Conservation (phyloP, 176 grass and related monocot genomes). For the Olyra latifolia region DNA sequence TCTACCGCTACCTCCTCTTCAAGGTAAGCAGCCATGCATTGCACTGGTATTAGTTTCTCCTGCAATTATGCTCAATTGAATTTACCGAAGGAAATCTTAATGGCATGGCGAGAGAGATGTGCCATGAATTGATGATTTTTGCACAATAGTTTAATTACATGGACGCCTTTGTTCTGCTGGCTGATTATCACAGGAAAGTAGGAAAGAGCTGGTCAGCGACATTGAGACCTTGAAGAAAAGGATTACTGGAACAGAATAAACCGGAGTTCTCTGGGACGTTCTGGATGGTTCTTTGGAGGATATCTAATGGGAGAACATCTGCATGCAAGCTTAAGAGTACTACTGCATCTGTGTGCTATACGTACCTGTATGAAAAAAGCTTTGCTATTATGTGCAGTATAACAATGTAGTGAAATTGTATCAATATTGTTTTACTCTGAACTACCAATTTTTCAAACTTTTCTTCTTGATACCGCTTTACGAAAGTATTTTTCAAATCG, state of each 20-base stretch:
- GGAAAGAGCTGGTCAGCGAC: constrained; percentile 79
- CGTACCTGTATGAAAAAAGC: constrained; percentile 17
- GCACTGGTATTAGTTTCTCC: too few relatives aligned
- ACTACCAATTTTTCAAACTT: background rate
- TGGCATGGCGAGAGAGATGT: background rate
- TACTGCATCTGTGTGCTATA: constrained; percentile 14
- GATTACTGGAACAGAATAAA: constrained; percentile 79
- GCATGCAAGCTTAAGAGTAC: constrained; percentile 21
- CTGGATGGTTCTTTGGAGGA: background rate
- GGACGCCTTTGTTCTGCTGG: background rate
- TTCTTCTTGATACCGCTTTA: background rate
- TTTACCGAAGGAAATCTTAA: background rate
- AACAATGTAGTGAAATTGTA: constrained; percentile 22
- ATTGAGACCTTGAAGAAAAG: constrained; percentile 90
- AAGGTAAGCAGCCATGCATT: constrained; percentile 52
- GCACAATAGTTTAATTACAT: background rate
- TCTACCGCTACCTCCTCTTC: constrained; percentile 98
- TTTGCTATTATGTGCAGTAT: constrained; percentile 22
- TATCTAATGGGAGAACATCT: constrained; percentile 31
- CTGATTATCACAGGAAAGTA: constrained; percentile 62
- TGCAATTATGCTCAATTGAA: background rate
- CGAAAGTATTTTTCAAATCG: too few relatives aligned
- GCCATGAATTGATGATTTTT: background rate
- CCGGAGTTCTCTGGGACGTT: constrained; percentile 7
- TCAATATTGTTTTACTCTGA: background rate